Evolutionary conservation across 176 grass and related monocot species (phyloP).

Genomic region (Oropetium thomaeum): DNA sequence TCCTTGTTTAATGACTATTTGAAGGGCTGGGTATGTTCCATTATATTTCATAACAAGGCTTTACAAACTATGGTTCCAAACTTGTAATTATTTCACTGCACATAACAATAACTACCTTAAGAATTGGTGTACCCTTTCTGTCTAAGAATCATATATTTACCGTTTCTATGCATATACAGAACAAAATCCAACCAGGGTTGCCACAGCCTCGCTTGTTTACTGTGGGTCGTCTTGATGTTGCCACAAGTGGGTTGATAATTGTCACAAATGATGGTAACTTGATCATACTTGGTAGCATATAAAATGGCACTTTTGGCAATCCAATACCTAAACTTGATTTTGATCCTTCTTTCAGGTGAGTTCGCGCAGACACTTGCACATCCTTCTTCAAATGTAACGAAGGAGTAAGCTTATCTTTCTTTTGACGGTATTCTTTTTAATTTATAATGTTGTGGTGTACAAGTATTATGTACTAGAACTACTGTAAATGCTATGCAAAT

Average conservation of each 20-base stretch:
- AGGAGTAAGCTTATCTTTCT: conserved; percentile 64
- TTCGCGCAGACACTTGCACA: conserved; percentile 87
- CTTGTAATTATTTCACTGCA: not conserved
- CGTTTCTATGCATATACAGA: conserved; percentile 45
- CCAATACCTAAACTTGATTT: conserved; percentile 27
- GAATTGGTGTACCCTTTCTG: not conserved
- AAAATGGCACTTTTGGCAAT: not conserved
- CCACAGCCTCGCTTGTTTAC: conserved; percentile 90
- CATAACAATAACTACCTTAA: not conserved
- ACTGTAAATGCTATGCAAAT: not conserved
- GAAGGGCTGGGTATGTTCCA: conserved; percentile 83
- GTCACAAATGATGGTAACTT: conserved; percentile 93
- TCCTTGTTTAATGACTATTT: conserved; percentile 77
- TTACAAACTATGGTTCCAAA: not conserved
- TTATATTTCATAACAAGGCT: conserved; percentile 46
- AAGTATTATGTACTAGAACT: conserved; percentile 1
- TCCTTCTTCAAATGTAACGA: conserved; percentile 87
- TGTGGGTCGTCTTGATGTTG: conserved; percentile 94
- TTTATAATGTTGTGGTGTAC: conserved; percentile 10
- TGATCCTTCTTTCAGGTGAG: conserved; percentile 57
- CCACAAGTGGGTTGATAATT: conserved; percentile 85
- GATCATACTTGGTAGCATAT: conserved; percentile 4
- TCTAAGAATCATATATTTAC: not conserved
- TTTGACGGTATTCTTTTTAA: not conserved
- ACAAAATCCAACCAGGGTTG: conserved; percentile 66